Conservation (phyloP, 352 stramenopile genomes). For the Phytopythium mirpurense region DNA sequence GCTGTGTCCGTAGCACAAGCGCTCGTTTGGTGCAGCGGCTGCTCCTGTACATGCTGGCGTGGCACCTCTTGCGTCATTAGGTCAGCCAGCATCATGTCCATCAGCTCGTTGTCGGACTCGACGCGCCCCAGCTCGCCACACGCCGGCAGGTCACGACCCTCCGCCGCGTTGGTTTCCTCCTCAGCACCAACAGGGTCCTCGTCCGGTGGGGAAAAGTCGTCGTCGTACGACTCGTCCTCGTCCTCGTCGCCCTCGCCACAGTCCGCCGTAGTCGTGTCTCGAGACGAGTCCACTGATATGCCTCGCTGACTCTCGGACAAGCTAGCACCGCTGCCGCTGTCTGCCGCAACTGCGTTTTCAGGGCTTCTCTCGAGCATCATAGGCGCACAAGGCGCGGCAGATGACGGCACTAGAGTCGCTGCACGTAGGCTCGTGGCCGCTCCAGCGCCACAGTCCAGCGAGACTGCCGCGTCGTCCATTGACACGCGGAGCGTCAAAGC, state of each 20-base stretch:
- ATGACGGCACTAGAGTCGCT: not conserved
- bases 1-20: not conserved
- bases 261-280: not conserved
- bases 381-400: not conserved
- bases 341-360: not conserved
- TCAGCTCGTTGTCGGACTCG: conserved; percentile 32
- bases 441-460: not conserved
- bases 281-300: not conserved
- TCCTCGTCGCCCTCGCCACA: conserved; percentile 6
- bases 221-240: conserved; percentile 35
- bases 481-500: not conserved
- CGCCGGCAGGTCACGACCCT: too few relatives aligned
- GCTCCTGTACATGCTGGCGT: too few relatives aligned
- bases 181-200: conserved; percentile 14
- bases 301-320: not conserved
- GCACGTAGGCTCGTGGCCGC: not conserved
- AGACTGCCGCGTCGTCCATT: not conserved
- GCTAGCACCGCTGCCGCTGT: not conserved
- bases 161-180: conserved; percentile 8
- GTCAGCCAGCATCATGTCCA: conserved; percentile 36
- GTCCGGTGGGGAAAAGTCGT: conserved; percentile 24
- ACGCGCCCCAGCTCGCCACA: conserved; percentile 6
- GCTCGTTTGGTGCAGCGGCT: too few relatives aligned
- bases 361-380: not conserved
- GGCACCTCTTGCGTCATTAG: conserved; percentile 7